Percentiles rank a stretch among this genome's conserved stretches.
Conservation (phyloP, 345 rosid genomes). For the Citrus trifoliata region DNA sequence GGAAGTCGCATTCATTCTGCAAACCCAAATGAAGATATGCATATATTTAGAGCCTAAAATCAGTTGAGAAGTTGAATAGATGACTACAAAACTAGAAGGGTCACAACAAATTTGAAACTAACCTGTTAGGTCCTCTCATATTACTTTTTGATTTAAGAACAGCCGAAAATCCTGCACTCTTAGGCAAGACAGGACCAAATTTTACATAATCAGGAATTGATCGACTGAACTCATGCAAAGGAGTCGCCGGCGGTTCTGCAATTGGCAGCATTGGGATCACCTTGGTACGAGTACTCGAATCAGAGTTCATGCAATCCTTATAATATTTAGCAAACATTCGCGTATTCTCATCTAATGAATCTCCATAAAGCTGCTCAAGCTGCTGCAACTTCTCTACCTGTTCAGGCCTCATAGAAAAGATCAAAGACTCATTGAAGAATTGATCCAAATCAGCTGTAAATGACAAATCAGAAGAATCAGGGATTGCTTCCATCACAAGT, state of each 20-base stretch:
- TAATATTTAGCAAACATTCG: constrained; percentile 54
- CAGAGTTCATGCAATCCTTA: constrained; percentile 45
- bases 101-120: constrained; percentile 2
- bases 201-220: constrained; percentile 58
- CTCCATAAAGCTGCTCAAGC: constrained; percentile 53
- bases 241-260: constrained; percentile 69
- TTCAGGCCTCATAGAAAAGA: constrained; percentile 54
- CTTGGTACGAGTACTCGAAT: constrained; percentile 37
- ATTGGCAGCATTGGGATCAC: constrained; percentile 59
- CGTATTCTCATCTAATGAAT: constrained; percentile 56
- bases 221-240: constrained; percentile 46
- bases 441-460: constrained; percentile 55
- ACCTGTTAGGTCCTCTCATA: constrained; percentile 39
- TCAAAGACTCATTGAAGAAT: constrained; percentile 51
- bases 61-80: background rate
- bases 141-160: constrained; percentile 28
- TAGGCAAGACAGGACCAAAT: constrained; percentile 60
- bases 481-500: constrained; percentile 53
- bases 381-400: constrained; percentile 50
- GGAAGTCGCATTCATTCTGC: constrained; percentile 35
- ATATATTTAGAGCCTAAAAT: background rate
- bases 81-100: background rate
- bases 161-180: constrained; percentile 47
- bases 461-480: constrained; percentile 54
- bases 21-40: constrained; percentile 5